phyloP scores from a whole-genome alignment of 768 basidiomycete genomes.

The Phanerodontia chrysosporium region DNA sequence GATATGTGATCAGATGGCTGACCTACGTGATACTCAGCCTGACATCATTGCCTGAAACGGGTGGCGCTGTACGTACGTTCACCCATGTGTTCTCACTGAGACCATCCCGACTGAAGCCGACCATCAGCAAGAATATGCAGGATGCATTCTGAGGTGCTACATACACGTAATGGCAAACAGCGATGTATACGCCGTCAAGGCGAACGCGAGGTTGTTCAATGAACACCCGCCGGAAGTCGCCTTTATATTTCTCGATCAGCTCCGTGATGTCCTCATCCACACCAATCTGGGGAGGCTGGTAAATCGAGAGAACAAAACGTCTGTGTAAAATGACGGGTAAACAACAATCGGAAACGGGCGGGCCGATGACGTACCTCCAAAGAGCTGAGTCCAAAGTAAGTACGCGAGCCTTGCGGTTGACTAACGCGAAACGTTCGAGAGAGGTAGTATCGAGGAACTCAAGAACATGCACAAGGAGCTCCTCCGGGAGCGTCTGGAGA shows the following conservation, averaged over 20 bases:
- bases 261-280: constrained; percentile 43
- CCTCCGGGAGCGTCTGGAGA: constrained; percentile 66
- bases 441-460: constrained; percentile 57
- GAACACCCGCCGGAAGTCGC: constrained; percentile 71
- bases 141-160: constrained; percentile 22
- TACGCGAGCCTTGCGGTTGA: constrained; percentile 71
- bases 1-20: constrained; percentile 86
- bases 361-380: constrained; percentile 58
- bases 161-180: constrained; percentile 85
- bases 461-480: constrained; percentile 69
- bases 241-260: constrained; percentile 48
- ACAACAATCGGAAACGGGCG: background rate
- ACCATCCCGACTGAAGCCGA: constrained; percentile 55
- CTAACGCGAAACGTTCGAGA: constrained; percentile 73
- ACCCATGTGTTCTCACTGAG: constrained; percentile 85
- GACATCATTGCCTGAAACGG: too few relatives aligned
- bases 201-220: constrained; percentile 84
- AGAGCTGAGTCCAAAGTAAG: constrained; percentile 64
- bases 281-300: constrained; percentile 73
- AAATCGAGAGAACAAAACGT: constrained; percentile 57
- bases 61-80: constrained; percentile 62
- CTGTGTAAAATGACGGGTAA: constrained; percentile 31
- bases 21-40: constrained; percentile 47
- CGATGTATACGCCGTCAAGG: constrained; percentile 86
- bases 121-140: constrained; percentile 8